phyloP scores from a whole-genome alignment of 169 alveolate genomes.

The Plasmodium vinckei region DNA sequence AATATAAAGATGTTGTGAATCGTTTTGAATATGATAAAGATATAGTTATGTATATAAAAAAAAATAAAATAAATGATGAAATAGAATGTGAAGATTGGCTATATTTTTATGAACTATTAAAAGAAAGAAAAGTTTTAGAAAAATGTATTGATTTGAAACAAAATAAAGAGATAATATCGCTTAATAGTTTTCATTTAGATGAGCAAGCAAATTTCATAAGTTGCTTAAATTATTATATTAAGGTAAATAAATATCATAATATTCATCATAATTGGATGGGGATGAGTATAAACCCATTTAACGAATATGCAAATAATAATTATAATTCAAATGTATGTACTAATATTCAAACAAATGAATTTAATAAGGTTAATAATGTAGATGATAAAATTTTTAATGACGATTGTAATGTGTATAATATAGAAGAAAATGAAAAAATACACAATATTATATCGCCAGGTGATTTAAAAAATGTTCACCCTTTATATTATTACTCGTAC shows the following conservation, averaged over 20 bases:
- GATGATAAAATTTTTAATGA: neutral
- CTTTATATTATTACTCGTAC: conserved; percentile 52
- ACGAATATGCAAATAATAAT: conserved; percentile 24
- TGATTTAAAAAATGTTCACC: conserved; percentile 19
- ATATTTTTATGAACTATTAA: conserved; percentile 72
- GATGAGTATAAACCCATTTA: conserved; percentile 74
- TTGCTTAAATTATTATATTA: conserved; percentile 58
- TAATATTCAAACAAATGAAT: neutral
- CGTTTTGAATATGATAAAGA: conserved; percentile 74
- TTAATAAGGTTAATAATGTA: neutral
- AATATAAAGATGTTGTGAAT: conserved; percentile 53
- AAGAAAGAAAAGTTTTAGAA: conserved; percentile 67
- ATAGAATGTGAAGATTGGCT: conserved; percentile 76
- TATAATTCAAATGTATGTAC: neutral
- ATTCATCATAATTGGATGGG: conserved; percentile 76
- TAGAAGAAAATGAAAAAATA: neutral
- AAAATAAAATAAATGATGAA: conserved; percentile 65
- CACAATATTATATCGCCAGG: neutral
- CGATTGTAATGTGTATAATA: neutral
- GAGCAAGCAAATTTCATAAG: conserved; percentile 75
- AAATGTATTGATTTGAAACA: conserved; percentile 28
- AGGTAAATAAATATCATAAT: conserved; percentile 22
- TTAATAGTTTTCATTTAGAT: conserved; percentile 68
- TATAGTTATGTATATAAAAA: conserved; percentile 43
- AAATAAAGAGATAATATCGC: conserved; percentile 1